These are phyloP conservation scores for Penicillium fuscoglaucum DNA, from an alignment of 2,329 filamentous ascomycete species.

Conservation along the genomic window DNA sequence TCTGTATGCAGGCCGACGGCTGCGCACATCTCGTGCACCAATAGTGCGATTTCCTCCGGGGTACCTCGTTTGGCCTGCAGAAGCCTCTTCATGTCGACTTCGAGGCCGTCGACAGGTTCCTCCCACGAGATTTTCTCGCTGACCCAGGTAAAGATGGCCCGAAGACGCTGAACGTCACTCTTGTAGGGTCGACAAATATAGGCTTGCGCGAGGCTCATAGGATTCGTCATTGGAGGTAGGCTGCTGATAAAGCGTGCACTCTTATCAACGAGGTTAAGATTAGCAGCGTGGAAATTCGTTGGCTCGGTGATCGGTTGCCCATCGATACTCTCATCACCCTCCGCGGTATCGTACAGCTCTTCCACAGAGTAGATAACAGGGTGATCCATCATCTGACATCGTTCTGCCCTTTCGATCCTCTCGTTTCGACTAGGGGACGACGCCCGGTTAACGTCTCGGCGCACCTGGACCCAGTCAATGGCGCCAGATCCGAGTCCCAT, in stretches of 20 bases:
- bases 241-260: slow-evolving; percentile 87
- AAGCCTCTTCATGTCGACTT: slow-evolving; percentile 75
- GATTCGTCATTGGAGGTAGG: slow-evolving; percentile 77
- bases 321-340: slow-evolving; percentile 87
- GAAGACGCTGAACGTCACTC: slow-evolving; percentile 86
- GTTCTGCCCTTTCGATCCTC: slow-evolving; percentile 76
- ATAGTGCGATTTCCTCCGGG: slow-evolving; percentile 80
- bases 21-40: slow-evolving; percentile 91
- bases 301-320: slow-evolving; percentile 79
- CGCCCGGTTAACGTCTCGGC: slow-evolving; percentile 90
- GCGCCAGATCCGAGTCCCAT: slow-evolving; percentile 62
- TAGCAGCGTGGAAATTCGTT: slow-evolving; percentile 76
- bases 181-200: slow-evolving; percentile 93
- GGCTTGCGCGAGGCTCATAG: slow-evolving; percentile 78
- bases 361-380: slow-evolving; percentile 87
- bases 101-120: slow-evolving; percentile 81
- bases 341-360: slow-evolving; percentile 76
- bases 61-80: slow-evolving; percentile 82
- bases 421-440: slow-evolving; percentile 92
- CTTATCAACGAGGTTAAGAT: slow-evolving; percentile 88
- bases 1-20: slow-evolving; percentile 87
- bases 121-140: slow-evolving; percentile 96
- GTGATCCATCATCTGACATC: slow-evolving; percentile 92
- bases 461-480: slow-evolving; percentile 95
- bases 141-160: slow-evolving; percentile 97